Evolutionary conservation across 2,329 filamentous ascomycete species (phyloP), one percentile per base, ranked within the genome.

Genomic region (Cladosporium sp.): DNA sequence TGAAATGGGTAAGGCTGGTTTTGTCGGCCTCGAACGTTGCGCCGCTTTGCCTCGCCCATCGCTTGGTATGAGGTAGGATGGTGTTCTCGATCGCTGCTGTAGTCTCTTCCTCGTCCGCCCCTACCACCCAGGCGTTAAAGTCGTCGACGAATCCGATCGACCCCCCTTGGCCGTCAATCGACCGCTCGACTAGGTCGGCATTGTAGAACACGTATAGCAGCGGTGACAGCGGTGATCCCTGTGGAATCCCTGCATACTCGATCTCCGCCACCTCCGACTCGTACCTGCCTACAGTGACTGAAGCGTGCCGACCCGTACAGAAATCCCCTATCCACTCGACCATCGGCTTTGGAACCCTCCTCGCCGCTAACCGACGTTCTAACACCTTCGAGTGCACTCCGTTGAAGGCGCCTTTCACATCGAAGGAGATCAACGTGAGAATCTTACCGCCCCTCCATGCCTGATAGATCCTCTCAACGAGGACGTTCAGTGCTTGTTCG

Each of bases 121-220:
- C 28, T 18, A 15, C 28, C 32, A 63, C 60, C 60, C 60, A 63
- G 2, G 60, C 60, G 28, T 52, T 63, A 18, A 36, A 63, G 60
- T 54, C 60, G 60, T 63, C 60, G 12, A 63, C 28, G 36, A 54
- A 63, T 12, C 47, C 60, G 26, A 63, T 73, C 10, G 69, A 66
- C 15, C 69, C 70, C 34, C 69, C 65, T 44, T 69, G 55, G 38
- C 67, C 64, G 51, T 63, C 47, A 15, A 63, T 63, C 11, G 12
- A n/a, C 26, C 41, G n/a, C 47, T 63, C 28, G 12, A 63, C 60
- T 3, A 59, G 57, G 26, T 59, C 34, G 2, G 59, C 71, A 30
- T 76, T 78, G 66, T 75, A 78, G 72, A 75, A 75, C 36, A 78
- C 65, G 68, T 73, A 77, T 32, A 77, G 69, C 38, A 77, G 75